Evolutionary conservation across 805 yeast genomes (phyloP).

Genomic region (Brettanomyces naardenensis): DNA sequence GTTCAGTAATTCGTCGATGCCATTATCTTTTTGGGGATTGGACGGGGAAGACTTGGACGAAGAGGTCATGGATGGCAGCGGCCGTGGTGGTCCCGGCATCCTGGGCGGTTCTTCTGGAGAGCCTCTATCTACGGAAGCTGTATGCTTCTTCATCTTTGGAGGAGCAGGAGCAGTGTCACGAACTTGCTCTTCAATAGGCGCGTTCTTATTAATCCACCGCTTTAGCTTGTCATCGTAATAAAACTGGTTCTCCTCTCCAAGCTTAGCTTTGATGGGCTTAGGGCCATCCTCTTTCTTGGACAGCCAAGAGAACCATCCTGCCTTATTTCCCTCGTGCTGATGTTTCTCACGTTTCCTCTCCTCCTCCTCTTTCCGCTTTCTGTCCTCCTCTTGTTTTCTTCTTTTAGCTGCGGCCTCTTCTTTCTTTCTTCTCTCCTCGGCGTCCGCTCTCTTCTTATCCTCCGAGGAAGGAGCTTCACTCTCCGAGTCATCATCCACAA

Average conservation of each 20-base stretch:
- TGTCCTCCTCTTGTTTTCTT: slow-evolving; percentile 10
- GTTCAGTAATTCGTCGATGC: slow-evolving; percentile 22
- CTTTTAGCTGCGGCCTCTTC: slow-evolving; percentile 10
- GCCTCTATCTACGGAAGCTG: slow-evolving; percentile 15
- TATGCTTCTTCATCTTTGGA: slow-evolving; percentile 38
- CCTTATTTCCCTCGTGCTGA: slow-evolving; percentile 1
- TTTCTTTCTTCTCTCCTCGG: slow-evolving; percentile 13
- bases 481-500: slow-evolving; percentile 28
- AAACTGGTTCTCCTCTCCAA: slow-evolving; percentile 72
- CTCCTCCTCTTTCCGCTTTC: slow-evolving; percentile 11
- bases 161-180: slow-evolving; percentile 57
- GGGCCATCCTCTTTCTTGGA: slow-evolving; percentile 50
- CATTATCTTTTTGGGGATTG: slow-evolving; percentile 13
- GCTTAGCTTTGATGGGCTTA: slow-evolving; percentile 73
- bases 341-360: slow-evolving; percentile 18
- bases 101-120: slow-evolving; percentile 10
- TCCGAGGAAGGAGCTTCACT: slow-evolving; percentile 37
- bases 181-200: slow-evolving; percentile 56
- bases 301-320: slow-evolving; percentile 59
- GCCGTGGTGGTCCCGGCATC: neutral
- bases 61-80: neutral
- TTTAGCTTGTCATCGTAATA: slow-evolving; percentile 75
- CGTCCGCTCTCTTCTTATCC: slow-evolving; percentile 24
- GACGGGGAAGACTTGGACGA: slow-evolving; percentile 13
- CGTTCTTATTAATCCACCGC: slow-evolving; percentile 77